Conservation (phyloP, 257 asterid species). For the Nicotiana paniculata region DNA sequence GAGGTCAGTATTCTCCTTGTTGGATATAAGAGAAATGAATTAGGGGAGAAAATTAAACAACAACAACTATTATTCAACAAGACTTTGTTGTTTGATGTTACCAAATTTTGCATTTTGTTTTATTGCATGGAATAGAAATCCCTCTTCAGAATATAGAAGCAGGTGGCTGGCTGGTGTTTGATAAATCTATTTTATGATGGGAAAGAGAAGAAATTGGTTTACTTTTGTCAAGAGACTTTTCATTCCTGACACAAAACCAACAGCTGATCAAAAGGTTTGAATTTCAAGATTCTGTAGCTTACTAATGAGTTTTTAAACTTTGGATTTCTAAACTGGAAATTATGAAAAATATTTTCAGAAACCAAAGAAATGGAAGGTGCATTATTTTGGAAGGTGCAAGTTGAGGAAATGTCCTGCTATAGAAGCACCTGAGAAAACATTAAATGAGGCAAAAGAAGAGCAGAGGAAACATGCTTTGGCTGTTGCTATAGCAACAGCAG, state of each 20-base stretch:
- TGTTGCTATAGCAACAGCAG: constrained; percentile 76
- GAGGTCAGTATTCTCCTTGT: constrained; percentile 20
- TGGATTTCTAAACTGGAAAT: not conserved
- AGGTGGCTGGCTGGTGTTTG: not conserved
- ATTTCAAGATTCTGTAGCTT: constrained; percentile 5
- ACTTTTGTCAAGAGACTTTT: constrained; percentile 57
- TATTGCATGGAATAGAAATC: not conserved
- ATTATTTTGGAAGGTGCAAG: constrained; percentile 41
- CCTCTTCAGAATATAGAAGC: not conserved
- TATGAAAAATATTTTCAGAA: constrained; percentile 25
- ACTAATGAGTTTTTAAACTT: not conserved
- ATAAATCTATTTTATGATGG: constrained; percentile 33
- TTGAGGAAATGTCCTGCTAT: constrained; percentile 44
- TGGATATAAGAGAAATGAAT: constrained; percentile 19
- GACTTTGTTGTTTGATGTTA: constrained; percentile 9
- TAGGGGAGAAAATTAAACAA: constrained; percentile 7
- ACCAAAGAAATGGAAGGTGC: constrained; percentile 42
- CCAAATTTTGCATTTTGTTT: constrained; percentile 22
- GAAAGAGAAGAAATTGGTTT: constrained; percentile 64
- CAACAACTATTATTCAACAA: constrained; percentile 22
- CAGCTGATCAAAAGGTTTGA: constrained; percentile 43
- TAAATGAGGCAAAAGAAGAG: constrained; percentile 53
- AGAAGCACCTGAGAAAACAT: constrained; percentile 37
- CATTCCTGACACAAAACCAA: constrained; percentile 41
- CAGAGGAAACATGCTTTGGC: constrained; percentile 66